These are phyloP conservation scores for Diutina neorugosa DNA, from an alignment of 1,139 yeast species.

Conservation along the genomic window DNA sequence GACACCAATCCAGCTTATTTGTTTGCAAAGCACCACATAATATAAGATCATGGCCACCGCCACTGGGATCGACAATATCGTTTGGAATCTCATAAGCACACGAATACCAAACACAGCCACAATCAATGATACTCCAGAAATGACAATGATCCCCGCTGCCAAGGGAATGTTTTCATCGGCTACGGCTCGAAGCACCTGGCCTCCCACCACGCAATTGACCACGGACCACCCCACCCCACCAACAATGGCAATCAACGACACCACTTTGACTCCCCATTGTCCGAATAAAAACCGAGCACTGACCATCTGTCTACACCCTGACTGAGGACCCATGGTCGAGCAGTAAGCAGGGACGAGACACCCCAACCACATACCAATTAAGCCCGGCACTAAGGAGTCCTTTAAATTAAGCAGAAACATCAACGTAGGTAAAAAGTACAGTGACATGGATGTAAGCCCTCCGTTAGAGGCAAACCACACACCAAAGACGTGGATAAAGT, in stretches of 20 bases:
- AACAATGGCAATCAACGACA: constrained; percentile 21
- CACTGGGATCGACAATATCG: constrained; percentile 14
- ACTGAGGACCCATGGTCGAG: constrained; percentile 27
- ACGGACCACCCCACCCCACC: constrained; percentile 33
- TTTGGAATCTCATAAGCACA: constrained; percentile 14
- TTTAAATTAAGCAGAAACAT: constrained; percentile 18
- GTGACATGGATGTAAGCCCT: constrained; percentile 28
- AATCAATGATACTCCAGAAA: constrained; percentile 17
- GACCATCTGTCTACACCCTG: constrained; percentile 32
- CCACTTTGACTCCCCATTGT: constrained; percentile 25
- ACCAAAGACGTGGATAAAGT: constrained; percentile 13
- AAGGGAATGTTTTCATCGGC: constrained; percentile 14
- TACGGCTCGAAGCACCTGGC: constrained; percentile 21
- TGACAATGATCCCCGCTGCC: constrained; percentile 21
- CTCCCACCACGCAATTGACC: constrained; percentile 28
- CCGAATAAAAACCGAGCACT: constrained; percentile 29
- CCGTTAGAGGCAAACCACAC: constrained; percentile 31
- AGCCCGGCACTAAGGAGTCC: constrained; percentile 20
- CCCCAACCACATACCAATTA: constrained; percentile 21
- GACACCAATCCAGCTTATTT: constrained; percentile 8
- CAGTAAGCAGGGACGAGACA: constrained; percentile 29
- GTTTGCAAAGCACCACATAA: constrained; percentile 15
- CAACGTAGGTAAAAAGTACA: constrained; percentile 23
- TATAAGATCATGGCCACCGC: constrained; percentile 13
- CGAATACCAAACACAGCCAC: constrained; percentile 25